Evolutionary conservation across 306 rosid genomes (phyloP).

Genomic region (Cicer chorassanicum): DNA sequence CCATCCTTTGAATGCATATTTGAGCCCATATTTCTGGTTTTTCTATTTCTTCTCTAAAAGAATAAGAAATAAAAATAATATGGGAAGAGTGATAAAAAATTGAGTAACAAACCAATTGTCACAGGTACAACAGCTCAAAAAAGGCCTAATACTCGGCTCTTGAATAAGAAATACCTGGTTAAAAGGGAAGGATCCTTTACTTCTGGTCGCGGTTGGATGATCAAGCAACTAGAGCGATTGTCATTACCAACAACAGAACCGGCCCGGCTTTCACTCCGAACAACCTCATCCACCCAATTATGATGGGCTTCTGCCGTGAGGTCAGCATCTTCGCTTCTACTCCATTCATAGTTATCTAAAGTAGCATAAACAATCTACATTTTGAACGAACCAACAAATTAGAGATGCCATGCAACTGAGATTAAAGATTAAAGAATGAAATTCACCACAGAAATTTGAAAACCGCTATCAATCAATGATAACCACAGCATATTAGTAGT

Average conservation of each 20-base stretch:
- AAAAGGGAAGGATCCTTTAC: conserved; percentile 74
- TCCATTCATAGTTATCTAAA: conserved; percentile 73
- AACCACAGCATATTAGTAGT: not conserved
- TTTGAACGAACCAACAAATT: conserved; percentile 39
- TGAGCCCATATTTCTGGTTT: conserved; percentile 88
- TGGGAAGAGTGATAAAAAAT: conserved; percentile 10
- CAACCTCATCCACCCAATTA: conserved; percentile 97
- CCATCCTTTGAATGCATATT: conserved; percentile 89
- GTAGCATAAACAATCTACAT: conserved; percentile 75
- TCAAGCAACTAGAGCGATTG: conserved; percentile 55
- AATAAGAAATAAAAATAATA: conserved; percentile 20
- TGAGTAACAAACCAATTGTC: not conserved
- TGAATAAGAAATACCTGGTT: conserved; percentile 58
- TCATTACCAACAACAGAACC: conserved; percentile 59
- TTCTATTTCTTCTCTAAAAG: conserved; percentile 83
- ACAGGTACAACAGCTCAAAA: not conserved
- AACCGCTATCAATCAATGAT: conserved; percentile 12
- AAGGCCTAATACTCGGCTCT: conserved; percentile 29
- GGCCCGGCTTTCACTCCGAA: conserved; percentile 75
- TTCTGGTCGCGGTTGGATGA: conserved; percentile 71
- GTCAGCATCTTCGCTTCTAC: conserved; percentile 55
- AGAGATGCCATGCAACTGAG: conserved; percentile 1
- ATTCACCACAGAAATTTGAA: conserved; percentile 4
- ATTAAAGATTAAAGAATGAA: conserved; percentile 16
- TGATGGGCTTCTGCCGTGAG: conserved; percentile 66